Evolutionary conservation across 108 stramenopile genomes (phyloP).

Genomic region (Licmophora abbreviata): DNA sequence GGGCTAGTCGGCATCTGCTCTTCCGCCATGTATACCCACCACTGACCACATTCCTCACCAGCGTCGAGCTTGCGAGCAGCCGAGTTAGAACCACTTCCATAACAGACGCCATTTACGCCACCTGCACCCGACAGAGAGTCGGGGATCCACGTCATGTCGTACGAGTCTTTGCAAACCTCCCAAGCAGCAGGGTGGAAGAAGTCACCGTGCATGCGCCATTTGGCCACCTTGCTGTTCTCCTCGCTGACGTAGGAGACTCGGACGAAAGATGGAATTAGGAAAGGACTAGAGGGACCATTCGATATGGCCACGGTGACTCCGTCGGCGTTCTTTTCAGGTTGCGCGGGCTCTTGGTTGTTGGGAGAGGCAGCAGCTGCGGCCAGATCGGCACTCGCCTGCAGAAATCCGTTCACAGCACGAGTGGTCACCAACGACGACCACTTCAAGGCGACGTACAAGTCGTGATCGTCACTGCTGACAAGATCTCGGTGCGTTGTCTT

Average conservation of each 20-base stretch:
- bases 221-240: constrained; percentile 79
- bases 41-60: constrained; percentile 67
- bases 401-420: constrained; percentile 54
- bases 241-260: constrained; percentile 82
- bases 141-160: constrained; percentile 79
- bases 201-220: constrained; percentile 73
- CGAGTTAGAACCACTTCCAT: constrained; percentile 8
- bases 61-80: constrained; percentile 14
- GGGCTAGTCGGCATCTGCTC: constrained; percentile 80
- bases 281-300: constrained; percentile 58
- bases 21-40: constrained; percentile 87
- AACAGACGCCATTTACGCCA: constrained; percentile 62
- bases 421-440: constrained; percentile 78
- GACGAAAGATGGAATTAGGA: constrained; percentile 80
- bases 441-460: constrained; percentile 72
- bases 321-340: constrained; percentile 32
- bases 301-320: constrained; percentile 35
- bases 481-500: constrained; percentile 80
- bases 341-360: constrained; percentile 20
- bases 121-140: constrained; percentile 62
- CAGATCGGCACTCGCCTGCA: constrained; percentile 82
- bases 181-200: constrained; percentile 87
- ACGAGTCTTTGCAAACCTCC: constrained; percentile 87
- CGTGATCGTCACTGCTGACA: constrained; percentile 78
- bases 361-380: constrained; percentile 67